A percentile compares a stretch with the other conserved stretches of the same genome.
phyloP scores from a whole-genome alignment of 179 eudicot genomes.

The Carnegiea gigantea region DNA sequence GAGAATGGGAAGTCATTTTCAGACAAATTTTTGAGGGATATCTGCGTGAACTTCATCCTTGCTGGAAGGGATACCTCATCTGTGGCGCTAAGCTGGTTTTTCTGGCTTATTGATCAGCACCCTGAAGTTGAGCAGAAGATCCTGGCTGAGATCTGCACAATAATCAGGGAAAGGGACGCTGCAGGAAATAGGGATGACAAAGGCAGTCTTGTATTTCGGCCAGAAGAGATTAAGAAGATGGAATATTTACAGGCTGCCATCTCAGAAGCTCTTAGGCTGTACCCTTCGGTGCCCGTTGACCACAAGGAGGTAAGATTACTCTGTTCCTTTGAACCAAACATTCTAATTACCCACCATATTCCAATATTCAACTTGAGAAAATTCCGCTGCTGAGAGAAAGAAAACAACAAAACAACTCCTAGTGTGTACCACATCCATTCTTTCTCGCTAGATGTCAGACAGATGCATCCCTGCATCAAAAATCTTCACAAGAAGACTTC shows the following conservation, averaged over 20 bases:
- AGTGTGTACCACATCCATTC: not conserved
- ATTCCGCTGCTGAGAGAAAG: not conserved
- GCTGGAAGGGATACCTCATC: conserved; percentile 98
- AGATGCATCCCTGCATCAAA: not conserved
- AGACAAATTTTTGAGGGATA: conserved; percentile 72
- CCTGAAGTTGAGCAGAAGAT: conserved; percentile 68
- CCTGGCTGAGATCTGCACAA: conserved; percentile 52
- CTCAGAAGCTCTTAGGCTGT: conserved; percentile 93
- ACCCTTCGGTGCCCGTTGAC: conserved; percentile 97
- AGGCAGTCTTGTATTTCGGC: conserved; percentile 39
- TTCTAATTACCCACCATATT: not conserved
- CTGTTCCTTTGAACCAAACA: not conserved
- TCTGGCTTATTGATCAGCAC: conserved; percentile 74
- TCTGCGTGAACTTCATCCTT: conserved; percentile 86
- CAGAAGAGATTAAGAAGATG: conserved; percentile 92
- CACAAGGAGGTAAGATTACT: conserved; percentile 73
- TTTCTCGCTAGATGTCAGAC: not conserved
- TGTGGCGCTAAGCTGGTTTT: conserved; percentile 96
- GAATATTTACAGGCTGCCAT: conserved; percentile 87
- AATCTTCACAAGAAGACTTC: not conserved
- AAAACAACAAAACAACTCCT: not conserved
- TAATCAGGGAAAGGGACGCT: conserved; percentile 41
- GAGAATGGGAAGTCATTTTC: conserved; percentile 54
- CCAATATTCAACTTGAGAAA: not conserved
- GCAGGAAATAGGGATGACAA: conserved; percentile 8